Percentiles rank a stretch among this genome's conserved stretches.
Conservation (phyloP, 805 yeast genomes). For the Spathaspora boniae region DNA sequence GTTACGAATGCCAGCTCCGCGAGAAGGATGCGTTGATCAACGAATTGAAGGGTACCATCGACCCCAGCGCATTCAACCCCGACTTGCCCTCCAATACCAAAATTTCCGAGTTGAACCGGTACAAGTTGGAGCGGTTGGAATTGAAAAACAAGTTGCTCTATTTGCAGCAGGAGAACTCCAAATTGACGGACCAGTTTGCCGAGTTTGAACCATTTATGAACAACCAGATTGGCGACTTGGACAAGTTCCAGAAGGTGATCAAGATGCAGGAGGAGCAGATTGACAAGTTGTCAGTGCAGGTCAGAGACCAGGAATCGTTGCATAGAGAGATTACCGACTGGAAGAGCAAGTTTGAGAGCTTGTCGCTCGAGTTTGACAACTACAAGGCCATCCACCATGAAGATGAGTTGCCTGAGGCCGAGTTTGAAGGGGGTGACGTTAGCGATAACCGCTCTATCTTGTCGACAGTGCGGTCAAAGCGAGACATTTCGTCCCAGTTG, state of each 20-base stretch:
- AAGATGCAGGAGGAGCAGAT: conserved; percentile 50
- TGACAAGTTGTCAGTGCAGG: conserved; percentile 34
- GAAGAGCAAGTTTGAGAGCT: conserved; percentile 41
- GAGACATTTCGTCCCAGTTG: conserved; percentile 32
- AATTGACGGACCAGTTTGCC: conserved; percentile 36
- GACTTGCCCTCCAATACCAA: conserved; percentile 21
- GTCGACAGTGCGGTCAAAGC: conserved; percentile 18
- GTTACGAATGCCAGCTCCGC: conserved; percentile 14
- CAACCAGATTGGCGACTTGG: conserved; percentile 50
- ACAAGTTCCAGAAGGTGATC: conserved; percentile 51
- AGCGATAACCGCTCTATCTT: conserved; percentile 18
- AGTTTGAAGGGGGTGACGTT: conserved; percentile 13
- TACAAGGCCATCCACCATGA: conserved; percentile 34
- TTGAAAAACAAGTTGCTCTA: conserved; percentile 42
- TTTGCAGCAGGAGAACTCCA: conserved; percentile 44
- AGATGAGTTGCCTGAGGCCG: conserved; percentile 30
- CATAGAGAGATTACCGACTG: conserved; percentile 47
- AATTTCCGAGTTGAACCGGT: conserved; percentile 31
- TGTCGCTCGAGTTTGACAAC: conserved; percentile 43
- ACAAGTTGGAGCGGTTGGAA: conserved; percentile 43
- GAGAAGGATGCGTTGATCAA: conserved; percentile 30
- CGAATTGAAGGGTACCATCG: conserved; percentile 26
- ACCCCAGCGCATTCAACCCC: conserved; percentile 15
- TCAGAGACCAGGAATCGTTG: conserved; percentile 42
- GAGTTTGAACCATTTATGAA: conserved; percentile 53